Evolutionary conservation across 2,329 filamentous ascomycete genomes (phyloP).

Genomic region (Boeremia exigua): DNA sequence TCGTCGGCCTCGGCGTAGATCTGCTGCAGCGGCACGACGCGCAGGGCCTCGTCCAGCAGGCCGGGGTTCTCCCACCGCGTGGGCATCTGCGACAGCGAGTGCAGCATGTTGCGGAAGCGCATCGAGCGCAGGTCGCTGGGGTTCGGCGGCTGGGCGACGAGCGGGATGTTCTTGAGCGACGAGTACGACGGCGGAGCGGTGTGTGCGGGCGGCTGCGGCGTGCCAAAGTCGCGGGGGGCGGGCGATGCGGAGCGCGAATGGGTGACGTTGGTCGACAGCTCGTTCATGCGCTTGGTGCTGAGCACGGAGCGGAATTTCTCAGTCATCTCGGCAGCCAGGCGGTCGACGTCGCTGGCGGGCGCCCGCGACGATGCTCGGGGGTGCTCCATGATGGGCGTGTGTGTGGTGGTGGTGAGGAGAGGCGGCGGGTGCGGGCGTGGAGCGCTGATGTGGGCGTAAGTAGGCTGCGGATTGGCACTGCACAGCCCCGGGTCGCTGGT

Average conservation of each 20-base stretch:
- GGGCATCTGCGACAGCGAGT: conserved; percentile 85
- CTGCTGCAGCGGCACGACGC: conserved; percentile 83
- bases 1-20: conserved; percentile 96
- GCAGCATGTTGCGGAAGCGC: conserved; percentile 71
- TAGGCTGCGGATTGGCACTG: conserved; percentile 15
- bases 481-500: conserved; percentile 19
- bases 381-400: conserved; percentile 42
- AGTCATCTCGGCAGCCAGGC: conserved; percentile 74
- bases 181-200: conserved; percentile 64
- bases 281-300: conserved; percentile 85
- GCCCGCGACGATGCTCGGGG: conserved; percentile 40
- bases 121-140: conserved; percentile 62
- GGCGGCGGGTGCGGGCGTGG: conserved; percentile 19
- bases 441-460: conserved; percentile 12
- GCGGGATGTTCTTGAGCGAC: conserved; percentile 68
- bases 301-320: conserved; percentile 86
- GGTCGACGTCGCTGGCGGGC: conserved; percentile 37
- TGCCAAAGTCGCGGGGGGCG: conserved; percentile 55
- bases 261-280: conserved; percentile 67
- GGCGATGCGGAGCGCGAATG: conserved; percentile 67
- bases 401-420: conserved; percentile 20
- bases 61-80: conserved; percentile 97
- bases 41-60: conserved; percentile 87
- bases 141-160: conserved; percentile 74
- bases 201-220: conserved; percentile 45